Percentiles rank a stretch among this genome's conserved stretches.
Evolutionary conservation across 331 rosid genomes (phyloP).

Genomic region (Phaseolus coccineus): DNA sequence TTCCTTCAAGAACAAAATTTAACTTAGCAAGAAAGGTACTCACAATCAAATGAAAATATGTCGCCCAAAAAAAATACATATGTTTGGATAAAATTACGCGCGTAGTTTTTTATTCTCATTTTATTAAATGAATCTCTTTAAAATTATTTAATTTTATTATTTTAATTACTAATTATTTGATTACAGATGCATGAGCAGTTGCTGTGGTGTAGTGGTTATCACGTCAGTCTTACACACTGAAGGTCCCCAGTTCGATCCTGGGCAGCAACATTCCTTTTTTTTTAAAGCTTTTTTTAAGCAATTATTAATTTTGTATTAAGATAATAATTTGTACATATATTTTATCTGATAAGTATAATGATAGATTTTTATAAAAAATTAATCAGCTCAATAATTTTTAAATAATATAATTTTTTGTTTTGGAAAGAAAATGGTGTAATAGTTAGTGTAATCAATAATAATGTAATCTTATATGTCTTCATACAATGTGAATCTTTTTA

Average conservation of each 20-base stretch:
- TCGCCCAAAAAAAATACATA: neutral
- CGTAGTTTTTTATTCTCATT: neutral
- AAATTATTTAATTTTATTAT: neutral
- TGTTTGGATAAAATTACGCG: neutral
- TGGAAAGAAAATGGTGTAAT: no score
- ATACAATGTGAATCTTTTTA: no score
- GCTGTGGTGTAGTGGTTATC: conserved; percentile 78
- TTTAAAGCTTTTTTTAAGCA: no score
- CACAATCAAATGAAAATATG: neutral
- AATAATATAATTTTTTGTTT: no score
- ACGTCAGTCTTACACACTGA: conserved; percentile 76
- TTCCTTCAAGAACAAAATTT: neutral
- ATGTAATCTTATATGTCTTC: no score
- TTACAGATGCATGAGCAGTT: neutral
- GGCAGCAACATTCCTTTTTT: conserved; percentile 46
- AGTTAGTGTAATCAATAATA: no score
- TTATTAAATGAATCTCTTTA: neutral
- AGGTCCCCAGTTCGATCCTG: conserved; percentile 76
- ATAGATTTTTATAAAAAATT: no score
- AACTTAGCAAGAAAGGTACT: neutral
- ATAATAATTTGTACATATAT: no score
- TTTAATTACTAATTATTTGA: neutral
- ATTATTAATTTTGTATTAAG: no score
- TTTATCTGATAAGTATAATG: no score
- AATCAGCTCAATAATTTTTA: no score